phyloP scores from a whole-genome alignment of 2,329 filamentous ascomycete species.

The Trichocomaceae sp. region DNA sequence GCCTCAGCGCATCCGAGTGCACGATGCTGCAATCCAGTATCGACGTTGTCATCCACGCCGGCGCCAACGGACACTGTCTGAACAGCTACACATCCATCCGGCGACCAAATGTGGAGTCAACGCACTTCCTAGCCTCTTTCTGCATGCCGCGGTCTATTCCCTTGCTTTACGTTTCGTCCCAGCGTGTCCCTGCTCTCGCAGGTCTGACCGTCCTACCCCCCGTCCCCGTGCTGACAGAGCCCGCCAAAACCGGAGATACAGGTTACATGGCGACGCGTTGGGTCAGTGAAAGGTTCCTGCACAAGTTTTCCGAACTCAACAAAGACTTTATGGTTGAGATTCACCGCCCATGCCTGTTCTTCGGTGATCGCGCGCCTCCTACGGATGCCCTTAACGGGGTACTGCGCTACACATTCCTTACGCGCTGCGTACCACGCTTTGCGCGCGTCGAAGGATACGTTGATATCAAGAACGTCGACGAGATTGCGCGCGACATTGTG shows the following conservation, averaged over 20 bases:
- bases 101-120: constrained; percentile 21
- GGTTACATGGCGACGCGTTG: constrained; percentile 36
- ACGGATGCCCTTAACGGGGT: neutral
- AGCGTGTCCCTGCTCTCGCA: constrained; percentile 27
- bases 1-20: constrained; percentile 30
- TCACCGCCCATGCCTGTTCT: neutral
- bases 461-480: neutral
- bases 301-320: constrained; percentile 15
- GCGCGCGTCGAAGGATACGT: neutral
- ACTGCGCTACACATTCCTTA: neutral
- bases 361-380: neutral
- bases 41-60: constrained; percentile 50
- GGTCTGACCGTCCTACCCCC: constrained; percentile 15
- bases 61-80: constrained; percentile 31
- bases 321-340: neutral
- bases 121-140: constrained; percentile 18
- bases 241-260: constrained; percentile 22
- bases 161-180: constrained; percentile 28
- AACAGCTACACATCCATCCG: constrained; percentile 25
- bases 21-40: constrained; percentile 23
- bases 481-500: neutral
- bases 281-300: constrained; percentile 34
- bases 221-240: constrained; percentile 12
- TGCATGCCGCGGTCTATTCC: constrained; percentile 19
- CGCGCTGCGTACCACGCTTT: neutral